Evolutionary conservation across 2,329 filamentous ascomycete species (phyloP).

Genomic region (Pseudogymnoascus verrucosus): DNA sequence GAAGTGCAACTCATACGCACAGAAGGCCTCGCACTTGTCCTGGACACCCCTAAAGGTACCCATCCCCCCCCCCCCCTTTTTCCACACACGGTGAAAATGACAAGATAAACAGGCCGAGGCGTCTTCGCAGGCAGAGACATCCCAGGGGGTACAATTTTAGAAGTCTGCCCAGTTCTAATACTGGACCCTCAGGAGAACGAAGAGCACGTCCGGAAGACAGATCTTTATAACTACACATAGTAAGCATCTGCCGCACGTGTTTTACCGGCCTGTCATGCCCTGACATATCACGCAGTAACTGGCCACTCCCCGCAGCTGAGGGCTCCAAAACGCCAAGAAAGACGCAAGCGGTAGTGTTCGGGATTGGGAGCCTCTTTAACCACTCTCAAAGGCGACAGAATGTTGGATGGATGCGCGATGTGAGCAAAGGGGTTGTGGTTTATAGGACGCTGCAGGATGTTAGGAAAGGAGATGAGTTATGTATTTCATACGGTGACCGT

Average conservation of each 20-base stretch:
- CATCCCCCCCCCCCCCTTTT: neutral
- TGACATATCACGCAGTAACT: constrained; percentile 21
- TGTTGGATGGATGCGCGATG: constrained; percentile 45
- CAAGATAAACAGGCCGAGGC: constrained; percentile 37
- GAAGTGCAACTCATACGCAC: constrained; percentile 32
- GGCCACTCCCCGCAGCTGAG: constrained; percentile 22
- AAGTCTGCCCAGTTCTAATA: constrained; percentile 44
- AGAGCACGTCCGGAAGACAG: constrained; percentile 40
- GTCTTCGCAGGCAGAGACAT: constrained; percentile 42
- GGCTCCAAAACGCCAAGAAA: constrained; percentile 21
- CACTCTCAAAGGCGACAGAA: constrained; percentile 45
- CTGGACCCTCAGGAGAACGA: constrained; percentile 40
- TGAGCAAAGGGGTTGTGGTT: constrained; percentile 36
- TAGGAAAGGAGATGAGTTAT: constrained; percentile 44
- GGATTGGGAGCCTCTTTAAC: constrained; percentile 51
- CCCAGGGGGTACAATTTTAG: constrained; percentile 39
- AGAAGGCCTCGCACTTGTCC: constrained; percentile 34
- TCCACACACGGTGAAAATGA: constrained; percentile 1
- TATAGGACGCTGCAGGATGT: constrained; percentile 44
- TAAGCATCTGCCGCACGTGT: constrained; percentile 24
- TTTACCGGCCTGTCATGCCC: neutral
- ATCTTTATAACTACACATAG: constrained; percentile 50
- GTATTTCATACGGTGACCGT: constrained; percentile 32
- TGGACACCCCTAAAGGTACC: constrained; percentile 44
- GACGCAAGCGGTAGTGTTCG: constrained; percentile 45